Conservation (phyloP, 139 green algal species). For the Gonium pectorale region DNA sequence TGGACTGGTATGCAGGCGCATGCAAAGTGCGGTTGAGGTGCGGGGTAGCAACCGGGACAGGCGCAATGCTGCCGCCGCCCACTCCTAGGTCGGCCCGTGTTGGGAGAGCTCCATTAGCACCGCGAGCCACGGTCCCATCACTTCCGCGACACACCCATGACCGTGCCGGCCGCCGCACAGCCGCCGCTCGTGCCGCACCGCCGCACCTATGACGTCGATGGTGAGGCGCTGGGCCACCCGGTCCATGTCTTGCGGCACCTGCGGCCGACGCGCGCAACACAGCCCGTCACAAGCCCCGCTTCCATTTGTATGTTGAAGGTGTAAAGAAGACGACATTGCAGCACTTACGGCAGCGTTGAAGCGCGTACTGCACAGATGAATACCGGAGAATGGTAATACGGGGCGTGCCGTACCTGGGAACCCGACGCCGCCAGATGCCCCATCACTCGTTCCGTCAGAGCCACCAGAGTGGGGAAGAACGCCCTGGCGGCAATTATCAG, state of each 20-base stretch:
- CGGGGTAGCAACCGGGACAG: background rate
- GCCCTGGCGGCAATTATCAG: background rate
- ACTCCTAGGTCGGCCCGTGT: no score
- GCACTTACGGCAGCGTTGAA: no score
- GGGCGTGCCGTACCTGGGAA: no score
- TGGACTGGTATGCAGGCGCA: no score
- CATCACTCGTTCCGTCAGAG: slow-evolving; percentile 8
- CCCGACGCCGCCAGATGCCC: background rate
- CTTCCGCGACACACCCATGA: background rate
- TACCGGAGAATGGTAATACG: no score
- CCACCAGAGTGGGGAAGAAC: slow-evolving; percentile 10
- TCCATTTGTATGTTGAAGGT: no score
- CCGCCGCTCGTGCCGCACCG: background rate
- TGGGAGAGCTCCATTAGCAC: background rate
- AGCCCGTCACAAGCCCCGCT: no score
- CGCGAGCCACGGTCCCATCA: background rate
- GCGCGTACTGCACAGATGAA: no score
- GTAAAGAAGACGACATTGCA: no score
- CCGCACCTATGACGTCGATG: slow-evolving; percentile 38
- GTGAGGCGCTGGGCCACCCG: slow-evolving; percentile 21
- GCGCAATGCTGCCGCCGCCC: no score
- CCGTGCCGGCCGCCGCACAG: background rate
- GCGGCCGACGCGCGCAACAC: no score
- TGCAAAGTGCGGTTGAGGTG: no score
- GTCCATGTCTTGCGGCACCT: slow-evolving; percentile 31